Evolutionary conservation across 306 rosid species (phyloP), one percentile per base, ranked within the genome.

Genomic region (Ochetophila trinervis): DNA sequence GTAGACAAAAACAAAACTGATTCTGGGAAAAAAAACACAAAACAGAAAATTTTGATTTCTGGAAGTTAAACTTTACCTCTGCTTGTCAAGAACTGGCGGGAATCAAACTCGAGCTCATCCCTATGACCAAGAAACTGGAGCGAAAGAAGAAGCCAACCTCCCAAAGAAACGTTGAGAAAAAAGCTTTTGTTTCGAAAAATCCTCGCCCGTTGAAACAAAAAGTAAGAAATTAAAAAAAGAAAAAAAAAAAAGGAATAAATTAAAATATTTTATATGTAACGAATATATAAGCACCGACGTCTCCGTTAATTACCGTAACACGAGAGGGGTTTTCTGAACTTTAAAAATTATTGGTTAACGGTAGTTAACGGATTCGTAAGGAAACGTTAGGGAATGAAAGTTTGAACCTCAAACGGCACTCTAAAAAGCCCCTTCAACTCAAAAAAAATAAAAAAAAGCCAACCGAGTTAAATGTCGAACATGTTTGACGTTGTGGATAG

Each of bases 151-250:
- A 65, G 52, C 70, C 49, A 40, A 69, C 57, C 49, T 66, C 72
- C 56, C 72, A 57, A 68, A 65, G 72, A 76, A 65, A 70, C 56
- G 61, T 66, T 45, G 62, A 57, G 17, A 76, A 53, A 55, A 57
- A 58, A 75, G 79, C 83, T 78, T 62, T 75, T 68, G 85, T 84
- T 93, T 89, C 93, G 92, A 87, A 89, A 89, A 93, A 85, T 79
- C 91, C 83, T 89, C 91, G 98, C 96, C 93, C 97, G 99, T 93
- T 93, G 96, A 93, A 89, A 86, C 89, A 45, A 82, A 58, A 83
- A 69, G 73, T 70, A 76, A 63, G 65, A 63, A 40, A 4, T 51
- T 57, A 44, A 42, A 21, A n/a, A 5, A 16, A 60, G 19, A 50
- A 78, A 53, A 61, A 45, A 27, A 59, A 61, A 55, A 8, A 47